Percentiles rank a stretch among this genome's conserved stretches.
phyloP scores from a whole-genome alignment of 2,329 filamentous ascomycete species.

The Aspergillus vadensis region DNA sequence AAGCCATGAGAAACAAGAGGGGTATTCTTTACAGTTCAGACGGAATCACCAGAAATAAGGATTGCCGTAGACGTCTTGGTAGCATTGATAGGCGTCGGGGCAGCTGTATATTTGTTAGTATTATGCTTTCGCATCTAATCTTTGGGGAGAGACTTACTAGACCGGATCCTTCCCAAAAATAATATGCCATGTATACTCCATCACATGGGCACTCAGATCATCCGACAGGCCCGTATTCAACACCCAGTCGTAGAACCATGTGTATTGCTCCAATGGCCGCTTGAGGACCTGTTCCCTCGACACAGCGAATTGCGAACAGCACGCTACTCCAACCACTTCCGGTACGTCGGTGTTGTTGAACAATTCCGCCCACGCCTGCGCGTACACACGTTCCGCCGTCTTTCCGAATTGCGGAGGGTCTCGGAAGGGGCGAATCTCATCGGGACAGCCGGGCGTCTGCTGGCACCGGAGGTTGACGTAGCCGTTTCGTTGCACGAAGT shows the following conservation, averaged over 20 bases:
- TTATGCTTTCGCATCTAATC: no score
- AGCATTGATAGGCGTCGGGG: conserved; percentile 60
- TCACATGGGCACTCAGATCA: conserved; percentile 50
- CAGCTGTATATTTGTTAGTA: conserved; percentile 51
- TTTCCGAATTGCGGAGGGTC: conserved; percentile 30
- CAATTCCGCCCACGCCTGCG: conserved; percentile 38
- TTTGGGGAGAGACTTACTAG: conserved; percentile 13
- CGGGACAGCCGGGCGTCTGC: conserved; percentile 36
- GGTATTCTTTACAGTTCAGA: conserved; percentile 8
- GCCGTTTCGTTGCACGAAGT: conserved; percentile 54
- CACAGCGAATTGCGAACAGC: conserved; percentile 57
- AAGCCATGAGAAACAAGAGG: background rate
- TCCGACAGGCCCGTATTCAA: conserved; percentile 49
- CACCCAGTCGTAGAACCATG: conserved; percentile 51
- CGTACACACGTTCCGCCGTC: conserved; percentile 33
- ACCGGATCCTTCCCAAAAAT: conserved; percentile 35
- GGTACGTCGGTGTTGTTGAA: conserved; percentile 45
- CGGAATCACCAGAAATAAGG: conserved; percentile 24
- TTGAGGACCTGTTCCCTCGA: conserved; percentile 48
- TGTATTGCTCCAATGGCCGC: conserved; percentile 48
- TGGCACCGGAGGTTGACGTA: conserved; percentile 62
- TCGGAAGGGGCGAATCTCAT: conserved; percentile 34
- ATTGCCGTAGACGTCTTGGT: conserved; percentile 62
- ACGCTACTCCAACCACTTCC: conserved; percentile 47
- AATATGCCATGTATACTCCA: conserved; percentile 61